phyloP scores from a whole-genome alignment of 306 rosid genomes.

The Prunus fruticosa region DNA sequence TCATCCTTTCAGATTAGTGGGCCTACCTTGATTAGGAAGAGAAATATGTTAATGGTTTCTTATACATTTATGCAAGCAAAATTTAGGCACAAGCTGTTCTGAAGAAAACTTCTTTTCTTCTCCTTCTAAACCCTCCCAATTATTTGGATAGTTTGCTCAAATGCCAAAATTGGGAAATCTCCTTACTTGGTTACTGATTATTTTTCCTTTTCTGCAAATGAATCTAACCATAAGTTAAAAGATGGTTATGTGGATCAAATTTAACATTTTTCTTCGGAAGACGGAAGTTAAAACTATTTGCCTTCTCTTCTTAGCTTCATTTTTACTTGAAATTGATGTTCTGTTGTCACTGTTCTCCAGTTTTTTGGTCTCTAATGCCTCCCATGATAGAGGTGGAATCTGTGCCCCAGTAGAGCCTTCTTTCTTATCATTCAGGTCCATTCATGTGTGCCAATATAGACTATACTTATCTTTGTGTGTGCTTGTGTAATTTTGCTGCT shows the following conservation, averaged over 20 bases:
- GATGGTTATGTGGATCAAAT: too few relatives aligned
- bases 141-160: neutral
- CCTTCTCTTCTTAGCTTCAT: neutral
- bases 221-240: too few relatives aligned
- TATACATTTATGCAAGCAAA: neutral
- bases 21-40: neutral
- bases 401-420: slow-evolving; percentile 69
- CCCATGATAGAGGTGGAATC: slow-evolving; percentile 62
- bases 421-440: slow-evolving; percentile 76
- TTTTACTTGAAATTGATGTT: slow-evolving; percentile 16
- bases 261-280: too few relatives aligned
- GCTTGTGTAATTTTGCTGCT: neutral
- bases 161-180: neutral
- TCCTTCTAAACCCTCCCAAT: neutral
- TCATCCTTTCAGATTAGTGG: neutral
- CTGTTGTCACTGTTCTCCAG: slow-evolving; percentile 37
- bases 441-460: neutral
- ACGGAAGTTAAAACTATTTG: neutral
- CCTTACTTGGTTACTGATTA: neutral
- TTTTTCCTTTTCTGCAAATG: too few relatives aligned
- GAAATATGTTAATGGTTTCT: neutral
- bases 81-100: neutral
- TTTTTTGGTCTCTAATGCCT: slow-evolving; percentile 64
- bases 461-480: neutral
- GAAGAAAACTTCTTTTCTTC: neutral